Evolutionary conservation across 2,329 filamentous ascomycete genomes (phyloP).

Genomic region (Beauveria sp.): DNA sequence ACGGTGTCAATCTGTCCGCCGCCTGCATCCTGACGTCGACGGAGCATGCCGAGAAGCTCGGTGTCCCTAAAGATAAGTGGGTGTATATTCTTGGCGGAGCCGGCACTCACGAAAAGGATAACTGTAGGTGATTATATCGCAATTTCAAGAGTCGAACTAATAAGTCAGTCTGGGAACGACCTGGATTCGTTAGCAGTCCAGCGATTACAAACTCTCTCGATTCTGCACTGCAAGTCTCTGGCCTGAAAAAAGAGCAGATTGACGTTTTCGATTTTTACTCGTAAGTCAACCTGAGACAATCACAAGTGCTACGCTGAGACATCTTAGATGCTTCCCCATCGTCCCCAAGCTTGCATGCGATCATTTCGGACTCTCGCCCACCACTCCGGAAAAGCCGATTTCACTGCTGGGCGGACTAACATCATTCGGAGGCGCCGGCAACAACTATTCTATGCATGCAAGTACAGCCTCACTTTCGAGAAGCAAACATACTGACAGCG

Average conservation of each 20-base stretch:
- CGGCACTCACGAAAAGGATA: slow-evolving; percentile 47
- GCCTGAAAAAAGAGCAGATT: slow-evolving; percentile 41
- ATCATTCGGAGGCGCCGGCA: slow-evolving; percentile 62
- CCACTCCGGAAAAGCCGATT: slow-evolving; percentile 40
- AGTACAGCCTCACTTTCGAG: slow-evolving; percentile 25
- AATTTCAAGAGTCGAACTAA: background rate
- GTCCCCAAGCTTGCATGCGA: slow-evolving; percentile 58
- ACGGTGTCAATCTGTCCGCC: slow-evolving; percentile 56
- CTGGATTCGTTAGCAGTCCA: slow-evolving; percentile 49
- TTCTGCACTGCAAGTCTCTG: slow-evolving; percentile 40
- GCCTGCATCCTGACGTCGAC: slow-evolving; percentile 54
- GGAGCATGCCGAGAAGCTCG: slow-evolving; percentile 44
- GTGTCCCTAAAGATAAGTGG: slow-evolving; percentile 49
- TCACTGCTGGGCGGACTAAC: slow-evolving; percentile 59
- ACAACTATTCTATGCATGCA: slow-evolving; percentile 65
- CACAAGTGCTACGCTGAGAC: background rate
- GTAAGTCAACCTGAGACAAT: slow-evolving; percentile 22
- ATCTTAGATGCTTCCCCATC: slow-evolving; percentile 55
- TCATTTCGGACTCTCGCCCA: slow-evolving; percentile 47
- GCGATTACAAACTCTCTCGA: slow-evolving; percentile 52
- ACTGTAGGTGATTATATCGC: slow-evolving; percentile 32
- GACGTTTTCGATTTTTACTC: slow-evolving; percentile 60
- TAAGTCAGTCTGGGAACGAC: slow-evolving; percentile 51
- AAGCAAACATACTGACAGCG: background rate
- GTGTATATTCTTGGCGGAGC: slow-evolving; percentile 58